phyloP scores from a whole-genome alignment of 352 stramenopile species.

The Blastocystis sp. region DNA sequence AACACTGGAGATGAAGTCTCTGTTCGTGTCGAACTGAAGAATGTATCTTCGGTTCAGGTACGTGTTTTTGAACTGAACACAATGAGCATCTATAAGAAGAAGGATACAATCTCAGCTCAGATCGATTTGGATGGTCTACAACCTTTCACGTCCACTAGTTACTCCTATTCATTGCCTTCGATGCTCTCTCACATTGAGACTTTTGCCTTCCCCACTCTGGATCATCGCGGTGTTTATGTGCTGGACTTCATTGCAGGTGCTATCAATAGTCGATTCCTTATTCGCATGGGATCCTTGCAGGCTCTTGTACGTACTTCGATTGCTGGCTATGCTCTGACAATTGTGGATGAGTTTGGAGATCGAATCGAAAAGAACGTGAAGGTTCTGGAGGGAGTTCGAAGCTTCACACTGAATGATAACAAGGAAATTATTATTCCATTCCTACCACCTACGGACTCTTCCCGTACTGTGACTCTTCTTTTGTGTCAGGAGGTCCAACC shows the following conservation, averaged over 20 bases:
- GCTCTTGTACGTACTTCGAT: constrained; percentile 1
- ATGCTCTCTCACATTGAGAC: constrained; percentile 10
- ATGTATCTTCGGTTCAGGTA: constrained; percentile 52
- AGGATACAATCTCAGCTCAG: neutral
- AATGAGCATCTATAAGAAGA: constrained; percentile 58
- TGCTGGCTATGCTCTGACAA: constrained; percentile 15
- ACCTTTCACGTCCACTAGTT: neutral
- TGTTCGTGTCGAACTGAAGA: constrained; percentile 61
- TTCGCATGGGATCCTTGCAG: constrained; percentile 55
- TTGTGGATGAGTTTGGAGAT: constrained; percentile 65
- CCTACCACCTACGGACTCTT: neutral
- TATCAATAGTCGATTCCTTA: constrained; percentile 47
- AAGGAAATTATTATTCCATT: constrained; percentile 65
- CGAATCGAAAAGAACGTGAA: constrained; percentile 25
- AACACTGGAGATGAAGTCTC: neutral
- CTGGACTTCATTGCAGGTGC: constrained; percentile 54
- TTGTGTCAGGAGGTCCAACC: constrained; percentile 18
- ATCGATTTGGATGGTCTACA: constrained; percentile 67
- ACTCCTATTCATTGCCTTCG: neutral
- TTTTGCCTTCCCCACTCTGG: constrained; percentile 20
- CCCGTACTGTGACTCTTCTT: neutral
- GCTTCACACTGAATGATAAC: neutral
- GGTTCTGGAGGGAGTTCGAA: neutral
- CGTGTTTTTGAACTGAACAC: constrained; percentile 68
- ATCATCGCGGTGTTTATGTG: constrained; percentile 60